phyloP scores from a whole-genome alignment of 495 filamentous ascomycete genomes.

The Penicillium psychrofluorescens region DNA sequence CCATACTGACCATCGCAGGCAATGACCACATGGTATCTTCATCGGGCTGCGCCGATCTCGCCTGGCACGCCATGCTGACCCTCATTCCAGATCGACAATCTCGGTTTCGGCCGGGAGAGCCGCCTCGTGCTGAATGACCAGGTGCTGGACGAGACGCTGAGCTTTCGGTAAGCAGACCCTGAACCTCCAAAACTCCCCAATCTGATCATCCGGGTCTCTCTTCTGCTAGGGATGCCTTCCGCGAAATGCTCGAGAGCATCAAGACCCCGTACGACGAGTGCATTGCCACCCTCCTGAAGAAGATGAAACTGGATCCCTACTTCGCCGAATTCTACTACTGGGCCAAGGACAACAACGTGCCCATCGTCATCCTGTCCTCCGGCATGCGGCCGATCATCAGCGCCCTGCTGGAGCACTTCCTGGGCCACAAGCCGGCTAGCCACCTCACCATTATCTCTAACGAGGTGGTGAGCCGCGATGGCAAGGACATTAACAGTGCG shows the following conservation, averaged over 20 bases:
- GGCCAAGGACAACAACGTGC: constrained; percentile 72
- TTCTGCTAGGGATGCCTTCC: constrained; percentile 61
- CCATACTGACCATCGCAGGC: constrained; percentile 39
- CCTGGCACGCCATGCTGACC: neutral
- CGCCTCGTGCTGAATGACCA: constrained; percentile 62
- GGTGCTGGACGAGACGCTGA: constrained; percentile 56
- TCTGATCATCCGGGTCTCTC: neutral
- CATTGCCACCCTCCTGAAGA: constrained; percentile 62
- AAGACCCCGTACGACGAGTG: constrained; percentile 72
- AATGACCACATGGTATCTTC: constrained; percentile 74
- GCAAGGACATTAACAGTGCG: constrained; percentile 68
- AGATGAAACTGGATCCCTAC: constrained; percentile 80
- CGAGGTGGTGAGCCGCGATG: constrained; percentile 56
- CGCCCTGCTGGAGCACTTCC: constrained; percentile 66
- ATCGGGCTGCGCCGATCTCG: neutral
- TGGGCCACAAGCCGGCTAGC: constrained; percentile 59
- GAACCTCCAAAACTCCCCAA: neutral
- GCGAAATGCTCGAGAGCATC: constrained; percentile 79
- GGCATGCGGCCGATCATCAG: constrained; percentile 92
- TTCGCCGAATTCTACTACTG: constrained; percentile 84
- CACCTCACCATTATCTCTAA: constrained; percentile 84
- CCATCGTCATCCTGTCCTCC: constrained; percentile 81
- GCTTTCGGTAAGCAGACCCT: constrained; percentile 55
- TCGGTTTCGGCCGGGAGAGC: constrained; percentile 66
- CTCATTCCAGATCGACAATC: constrained; percentile 67